Evolutionary conservation across 2,329 filamentous ascomycete genomes (phyloP).

Genomic region (Ceratocystis diversiconidia): DNA sequence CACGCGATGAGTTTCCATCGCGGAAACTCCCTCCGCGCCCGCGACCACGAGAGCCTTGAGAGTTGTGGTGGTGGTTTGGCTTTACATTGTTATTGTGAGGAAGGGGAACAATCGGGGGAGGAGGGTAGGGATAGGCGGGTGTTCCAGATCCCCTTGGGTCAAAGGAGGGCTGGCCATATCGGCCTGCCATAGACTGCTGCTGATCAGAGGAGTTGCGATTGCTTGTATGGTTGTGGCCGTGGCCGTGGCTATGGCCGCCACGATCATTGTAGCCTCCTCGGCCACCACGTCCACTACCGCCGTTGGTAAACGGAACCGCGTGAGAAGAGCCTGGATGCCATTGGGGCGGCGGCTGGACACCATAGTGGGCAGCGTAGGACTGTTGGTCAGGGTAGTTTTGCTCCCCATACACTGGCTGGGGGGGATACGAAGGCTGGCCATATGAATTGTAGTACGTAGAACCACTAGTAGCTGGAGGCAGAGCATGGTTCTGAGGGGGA

Average conservation of each 20-base stretch:
- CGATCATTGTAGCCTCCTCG: conserved; percentile 35
- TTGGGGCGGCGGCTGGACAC: conserved; percentile 25
- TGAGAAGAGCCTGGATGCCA: conserved; percentile 27
- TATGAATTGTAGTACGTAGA: conserved; percentile 15
- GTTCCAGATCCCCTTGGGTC: conserved; percentile 17
- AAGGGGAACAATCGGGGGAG: conserved; percentile 26
- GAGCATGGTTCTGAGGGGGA: not conserved
- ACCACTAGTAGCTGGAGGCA: conserved; percentile 7
- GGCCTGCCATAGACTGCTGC: conserved; percentile 13
- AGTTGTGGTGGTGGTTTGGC: conserved; percentile 22
- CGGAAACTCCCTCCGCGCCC: conserved; percentile 27
- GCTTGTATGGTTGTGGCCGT: not conserved
- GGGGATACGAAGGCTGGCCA: conserved; percentile 27
- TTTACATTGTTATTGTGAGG: conserved; percentile 22
- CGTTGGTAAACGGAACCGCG: conserved; percentile 19
- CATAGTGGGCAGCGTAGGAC: conserved; percentile 27
- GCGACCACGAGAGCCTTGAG: conserved; percentile 23
- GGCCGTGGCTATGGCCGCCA: conserved; percentile 23
- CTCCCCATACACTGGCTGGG: conserved; percentile 32
- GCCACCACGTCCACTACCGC: conserved; percentile 22
- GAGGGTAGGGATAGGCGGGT: conserved; percentile 27
- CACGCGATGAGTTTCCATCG: conserved; percentile 28
- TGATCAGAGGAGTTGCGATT: conserved; percentile 13
- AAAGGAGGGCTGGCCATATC: conserved; percentile 14
- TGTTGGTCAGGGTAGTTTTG: conserved; percentile 26